phyloP scores from a whole-genome alignment of 2,329 filamentous ascomycete genomes.

The Colletotrichum coccodes region DNA sequence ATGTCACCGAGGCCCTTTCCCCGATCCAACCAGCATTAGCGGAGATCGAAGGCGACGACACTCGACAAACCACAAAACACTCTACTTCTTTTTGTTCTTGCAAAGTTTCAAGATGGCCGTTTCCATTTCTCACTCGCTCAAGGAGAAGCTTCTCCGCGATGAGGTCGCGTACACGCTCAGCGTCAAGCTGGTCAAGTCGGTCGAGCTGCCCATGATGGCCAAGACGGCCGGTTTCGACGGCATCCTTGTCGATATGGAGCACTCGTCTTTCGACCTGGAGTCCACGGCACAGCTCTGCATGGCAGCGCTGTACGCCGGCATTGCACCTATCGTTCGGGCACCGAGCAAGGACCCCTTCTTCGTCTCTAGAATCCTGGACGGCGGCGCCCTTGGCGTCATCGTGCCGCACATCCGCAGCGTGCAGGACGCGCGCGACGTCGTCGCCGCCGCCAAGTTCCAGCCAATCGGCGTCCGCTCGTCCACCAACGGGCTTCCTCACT shows the following conservation, averaged over 20 bases:
- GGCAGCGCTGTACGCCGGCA: slow-evolving; percentile 49
- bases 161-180: slow-evolving; percentile 40
- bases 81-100: too few relatives aligned
- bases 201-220: slow-evolving; percentile 49
- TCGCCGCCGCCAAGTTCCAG: slow-evolving; percentile 48
- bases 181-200: slow-evolving; percentile 45
- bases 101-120: slow-evolving; percentile 36
- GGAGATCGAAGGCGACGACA: too few relatives aligned
- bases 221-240: slow-evolving; percentile 53
- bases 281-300: slow-evolving; percentile 48
- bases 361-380: slow-evolving; percentile 50
- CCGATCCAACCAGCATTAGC: too few relatives aligned
- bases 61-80: too few relatives aligned
- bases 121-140: slow-evolving; percentile 37
- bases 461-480: slow-evolving; percentile 48
- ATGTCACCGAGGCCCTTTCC: too few relatives aligned
- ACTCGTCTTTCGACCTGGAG: slow-evolving; percentile 49
- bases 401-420: slow-evolving; percentile 51
- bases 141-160: slow-evolving; percentile 39
- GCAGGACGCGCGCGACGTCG: slow-evolving; percentile 47
- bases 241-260: slow-evolving; percentile 57
- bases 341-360: slow-evolving; percentile 50
- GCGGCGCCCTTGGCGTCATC: slow-evolving; percentile 51
- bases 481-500: slow-evolving; percentile 46
- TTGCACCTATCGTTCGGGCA: slow-evolving; percentile 52